A percentile compares a stretch with the other conserved stretches of the same genome.
phyloP scores from a whole-genome alignment of 768 basidiomycete species.

The Kwoniella dejecticola region DNA sequence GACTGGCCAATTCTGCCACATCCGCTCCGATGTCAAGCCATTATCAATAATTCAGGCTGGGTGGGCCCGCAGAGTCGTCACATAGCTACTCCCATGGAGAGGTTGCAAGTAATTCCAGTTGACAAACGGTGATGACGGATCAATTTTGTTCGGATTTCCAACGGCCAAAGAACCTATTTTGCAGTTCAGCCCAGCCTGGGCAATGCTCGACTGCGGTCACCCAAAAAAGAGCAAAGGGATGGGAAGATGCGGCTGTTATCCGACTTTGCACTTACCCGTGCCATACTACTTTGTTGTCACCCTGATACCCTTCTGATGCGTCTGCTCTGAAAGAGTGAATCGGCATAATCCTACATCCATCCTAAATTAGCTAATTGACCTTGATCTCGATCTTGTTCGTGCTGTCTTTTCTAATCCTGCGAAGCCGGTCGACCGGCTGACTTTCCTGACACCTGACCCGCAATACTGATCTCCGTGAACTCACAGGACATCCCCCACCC shows the following conservation, averaged over 20 bases:
- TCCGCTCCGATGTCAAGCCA: too few species aligned
- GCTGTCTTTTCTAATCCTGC: too few species aligned
- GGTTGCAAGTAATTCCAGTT: too few species aligned
- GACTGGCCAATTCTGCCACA: too few species aligned
- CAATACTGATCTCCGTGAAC: conserved; percentile 27
- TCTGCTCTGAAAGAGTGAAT: conserved; percentile 34
- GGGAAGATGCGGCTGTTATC: too few species aligned
- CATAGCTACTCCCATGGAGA: too few species aligned
- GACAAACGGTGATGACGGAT: too few species aligned
- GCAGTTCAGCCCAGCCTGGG: neutral
- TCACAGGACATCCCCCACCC: conserved; percentile 34
- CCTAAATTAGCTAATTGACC: conserved; percentile 12
- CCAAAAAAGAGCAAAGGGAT: too few species aligned
- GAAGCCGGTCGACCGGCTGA: too few species aligned
- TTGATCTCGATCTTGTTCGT: conserved; percentile 16
- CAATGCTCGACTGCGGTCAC: neutral
- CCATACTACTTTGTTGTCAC: conserved; percentile 29
- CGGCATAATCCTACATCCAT: conserved; percentile 27
- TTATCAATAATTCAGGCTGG: too few species aligned
- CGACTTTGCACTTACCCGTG: conserved; percentile 25
- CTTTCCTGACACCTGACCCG: conserved; percentile 6
- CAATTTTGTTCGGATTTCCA: conserved; percentile 11
- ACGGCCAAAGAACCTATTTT: conserved; percentile 17
- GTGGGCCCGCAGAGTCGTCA: too few species aligned
- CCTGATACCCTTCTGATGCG: conserved; percentile 33